Percentiles rank a stretch among this genome's conserved stretches.
phyloP scores from a whole-genome alignment of 768 basidiomycete species.

The Tulasnella calospora region DNA sequence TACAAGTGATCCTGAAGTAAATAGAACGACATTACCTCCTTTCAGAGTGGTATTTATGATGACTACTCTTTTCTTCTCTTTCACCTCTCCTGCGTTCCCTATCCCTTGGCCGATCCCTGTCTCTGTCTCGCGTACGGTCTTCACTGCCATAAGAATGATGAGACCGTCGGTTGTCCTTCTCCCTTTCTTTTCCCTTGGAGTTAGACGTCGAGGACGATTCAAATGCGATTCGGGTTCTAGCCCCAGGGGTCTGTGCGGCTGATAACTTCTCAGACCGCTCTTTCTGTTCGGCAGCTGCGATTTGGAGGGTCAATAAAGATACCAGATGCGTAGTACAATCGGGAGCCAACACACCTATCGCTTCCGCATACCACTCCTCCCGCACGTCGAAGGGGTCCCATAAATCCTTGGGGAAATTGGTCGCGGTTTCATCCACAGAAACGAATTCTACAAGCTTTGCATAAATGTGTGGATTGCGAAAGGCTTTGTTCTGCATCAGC shows the following conservation, averaged over 20 bases:
- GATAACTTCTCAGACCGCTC: slow-evolving; percentile 57
- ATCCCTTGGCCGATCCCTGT: not conserved
- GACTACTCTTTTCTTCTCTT: not conserved
- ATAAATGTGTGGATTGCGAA: slow-evolving; percentile 96
- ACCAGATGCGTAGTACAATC: slow-evolving; percentile 5
- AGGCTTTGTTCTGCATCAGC: slow-evolving; percentile 85
- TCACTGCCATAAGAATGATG: not conserved
- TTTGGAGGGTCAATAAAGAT: not conserved
- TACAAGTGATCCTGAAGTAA: not conserved
- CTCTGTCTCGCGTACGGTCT: not conserved
- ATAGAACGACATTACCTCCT: not conserved
- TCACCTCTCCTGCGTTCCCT: not conserved
- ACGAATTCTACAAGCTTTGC: slow-evolving; percentile 92
- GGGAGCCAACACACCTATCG: slow-evolving; percentile 56
- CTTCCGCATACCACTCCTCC: slow-evolving; percentile 69
- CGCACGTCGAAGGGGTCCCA: slow-evolving; percentile 68
- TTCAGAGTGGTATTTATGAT: not conserved
- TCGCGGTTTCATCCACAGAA: slow-evolving; percentile 80
- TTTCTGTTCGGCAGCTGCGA: slow-evolving; percentile 57
- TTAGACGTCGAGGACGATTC: slow-evolving; percentile 2
- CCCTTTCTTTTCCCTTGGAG: slow-evolving; percentile 6
- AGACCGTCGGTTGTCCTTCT: not conserved
- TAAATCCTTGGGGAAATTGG: slow-evolving; percentile 66
- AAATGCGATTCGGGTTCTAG: slow-evolving; percentile 62
- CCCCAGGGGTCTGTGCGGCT: slow-evolving; percentile 48